Percentiles rank a stretch among this genome's conserved stretches.
These are phyloP conservation scores for Withania somnifera DNA, from an alignment of 305 asterid genomes.

Conservation along the genomic window DNA sequence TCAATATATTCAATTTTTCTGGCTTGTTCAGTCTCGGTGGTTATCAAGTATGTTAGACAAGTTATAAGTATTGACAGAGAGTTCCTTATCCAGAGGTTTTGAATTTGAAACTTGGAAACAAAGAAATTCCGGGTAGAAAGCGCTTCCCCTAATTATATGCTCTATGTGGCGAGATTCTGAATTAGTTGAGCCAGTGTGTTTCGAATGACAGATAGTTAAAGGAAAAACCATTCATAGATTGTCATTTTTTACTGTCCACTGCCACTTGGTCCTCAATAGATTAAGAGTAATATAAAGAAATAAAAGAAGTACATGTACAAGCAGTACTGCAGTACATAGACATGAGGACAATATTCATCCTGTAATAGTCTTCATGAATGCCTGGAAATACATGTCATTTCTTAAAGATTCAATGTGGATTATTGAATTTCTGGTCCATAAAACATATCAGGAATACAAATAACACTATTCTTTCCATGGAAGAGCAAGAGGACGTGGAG, in stretches of 20 bases:
- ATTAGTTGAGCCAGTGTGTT: background rate
- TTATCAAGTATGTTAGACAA: background rate
- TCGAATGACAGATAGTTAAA: background rate
- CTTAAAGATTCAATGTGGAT: too few relatives aligned
- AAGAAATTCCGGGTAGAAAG: background rate
- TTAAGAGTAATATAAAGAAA: background rate
- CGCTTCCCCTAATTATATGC: background rate
- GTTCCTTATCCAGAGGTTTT: background rate
- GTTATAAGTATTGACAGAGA: background rate
- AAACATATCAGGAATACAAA: background rate
- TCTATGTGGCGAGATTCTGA: background rate
- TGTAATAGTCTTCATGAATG: too few relatives aligned
- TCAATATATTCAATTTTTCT: too few relatives aligned
- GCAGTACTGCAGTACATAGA: background rate
- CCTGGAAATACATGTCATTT: too few relatives aligned
- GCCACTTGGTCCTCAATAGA: background rate
- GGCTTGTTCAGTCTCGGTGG: background rate
- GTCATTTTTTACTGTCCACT: background rate
- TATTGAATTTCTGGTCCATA: background rate
- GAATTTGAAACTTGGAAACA: background rate
- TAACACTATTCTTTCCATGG: slow-evolving; percentile 34
- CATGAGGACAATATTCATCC: too few relatives aligned
- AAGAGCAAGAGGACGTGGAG: slow-evolving; percentile 31
- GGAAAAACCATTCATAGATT: background rate
- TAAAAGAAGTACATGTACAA: background rate